phyloP scores from a whole-genome alignment of 768 basidiomycete genomes.

The Trametes coccinea region DNA sequence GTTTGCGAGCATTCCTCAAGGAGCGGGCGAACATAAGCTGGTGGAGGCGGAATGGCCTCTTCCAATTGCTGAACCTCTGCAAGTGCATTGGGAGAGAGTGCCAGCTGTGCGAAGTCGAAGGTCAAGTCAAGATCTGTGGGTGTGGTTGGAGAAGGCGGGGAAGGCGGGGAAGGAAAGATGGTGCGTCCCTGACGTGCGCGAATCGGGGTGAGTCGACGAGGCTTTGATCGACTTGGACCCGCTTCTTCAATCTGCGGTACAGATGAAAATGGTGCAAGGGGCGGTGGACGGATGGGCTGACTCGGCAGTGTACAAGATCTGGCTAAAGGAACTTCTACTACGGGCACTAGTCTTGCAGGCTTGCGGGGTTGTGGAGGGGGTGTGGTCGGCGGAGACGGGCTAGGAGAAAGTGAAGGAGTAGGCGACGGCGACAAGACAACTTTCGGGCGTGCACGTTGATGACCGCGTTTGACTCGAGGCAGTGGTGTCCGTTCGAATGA shows the following conservation, averaged over 20 bases:
- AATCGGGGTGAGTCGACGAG: slow-evolving; percentile 72
- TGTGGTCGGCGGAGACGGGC: not conserved
- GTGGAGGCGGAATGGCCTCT: slow-evolving; percentile 30
- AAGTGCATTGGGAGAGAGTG: slow-evolving; percentile 32
- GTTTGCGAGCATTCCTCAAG: slow-evolving; percentile 72
- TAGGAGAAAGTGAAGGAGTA: slow-evolving; percentile 7
- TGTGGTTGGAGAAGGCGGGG: slow-evolving; percentile 56
- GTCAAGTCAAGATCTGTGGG: slow-evolving; percentile 52
- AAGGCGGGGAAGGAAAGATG: slow-evolving; percentile 40
- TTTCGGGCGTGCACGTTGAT: not conserved
- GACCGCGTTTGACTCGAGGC: not conserved
- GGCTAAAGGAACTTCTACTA: not conserved
- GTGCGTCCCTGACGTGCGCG: slow-evolving; percentile 42
- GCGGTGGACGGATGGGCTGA: not conserved
- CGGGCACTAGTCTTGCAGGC: not conserved
- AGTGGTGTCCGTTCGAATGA: not conserved
- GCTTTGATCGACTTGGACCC: slow-evolving; percentile 34
- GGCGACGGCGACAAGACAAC: slow-evolving; percentile 13
- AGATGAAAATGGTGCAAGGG: slow-evolving; percentile 4
- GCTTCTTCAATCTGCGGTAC: slow-evolving; percentile 8
- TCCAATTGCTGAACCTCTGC: slow-evolving; percentile 21
- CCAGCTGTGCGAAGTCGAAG: slow-evolving; percentile 48
- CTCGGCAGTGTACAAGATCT: slow-evolving; percentile 1
- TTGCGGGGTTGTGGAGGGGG: not conserved
- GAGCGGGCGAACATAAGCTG: slow-evolving; percentile 60